Evolutionary conservation across 257 asterid species (phyloP).

Genomic region (Marsdenia floribunda): DNA sequence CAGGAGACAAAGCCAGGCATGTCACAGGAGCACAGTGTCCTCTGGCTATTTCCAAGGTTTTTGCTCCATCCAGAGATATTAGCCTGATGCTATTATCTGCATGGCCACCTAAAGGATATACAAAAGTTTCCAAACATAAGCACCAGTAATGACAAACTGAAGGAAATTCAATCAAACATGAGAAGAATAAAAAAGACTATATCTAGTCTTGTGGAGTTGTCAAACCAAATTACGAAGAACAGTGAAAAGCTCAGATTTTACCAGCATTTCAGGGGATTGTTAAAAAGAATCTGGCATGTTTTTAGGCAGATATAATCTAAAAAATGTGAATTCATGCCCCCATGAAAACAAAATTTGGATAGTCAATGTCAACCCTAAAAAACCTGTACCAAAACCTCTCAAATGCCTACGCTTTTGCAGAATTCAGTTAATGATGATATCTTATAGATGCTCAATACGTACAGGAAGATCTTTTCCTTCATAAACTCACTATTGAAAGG

Average conservation of each 20-base stretch:
- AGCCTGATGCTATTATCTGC: constrained; percentile 85
- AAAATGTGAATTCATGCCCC: background rate
- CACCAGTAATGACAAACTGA: background rate
- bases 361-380: background rate
- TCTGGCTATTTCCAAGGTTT: constrained; percentile 86
- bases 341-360: background rate
- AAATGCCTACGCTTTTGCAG: background rate
- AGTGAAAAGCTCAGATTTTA: background rate
- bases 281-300: background rate
- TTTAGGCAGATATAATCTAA: background rate
- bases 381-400: background rate
- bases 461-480: background rate
- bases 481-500: background rate
- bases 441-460: background rate
- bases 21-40: constrained; percentile 98
- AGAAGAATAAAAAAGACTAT: background rate
- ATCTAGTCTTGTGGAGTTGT: background rate
- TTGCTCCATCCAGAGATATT: constrained; percentile 90
- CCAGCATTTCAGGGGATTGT: background rate
- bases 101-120: constrained; percentile 70
- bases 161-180: background rate
- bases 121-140: constrained; percentile 10
- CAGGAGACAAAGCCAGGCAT: constrained; percentile 74
- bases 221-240: background rate
- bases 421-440: background rate